Base-by-base conservation (phyloP, 2,329 filamentous ascomycete genomes). In the Periconia digitata region DNA sequence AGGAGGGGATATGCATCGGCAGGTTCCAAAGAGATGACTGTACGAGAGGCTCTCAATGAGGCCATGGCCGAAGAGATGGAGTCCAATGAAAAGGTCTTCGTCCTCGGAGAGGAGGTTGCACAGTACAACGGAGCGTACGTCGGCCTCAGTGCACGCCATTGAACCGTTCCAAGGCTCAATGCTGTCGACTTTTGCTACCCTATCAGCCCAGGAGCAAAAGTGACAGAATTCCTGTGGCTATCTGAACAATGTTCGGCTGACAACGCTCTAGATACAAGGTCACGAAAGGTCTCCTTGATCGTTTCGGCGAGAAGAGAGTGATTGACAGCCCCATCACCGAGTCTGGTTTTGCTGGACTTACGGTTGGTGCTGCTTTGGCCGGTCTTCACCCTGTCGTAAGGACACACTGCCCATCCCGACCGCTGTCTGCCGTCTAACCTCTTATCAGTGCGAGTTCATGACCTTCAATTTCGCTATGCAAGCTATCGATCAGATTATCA, bases 401-500 rank as follows among this genome's bases (percentile, higher is more conserved):
- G 52, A 43, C 40, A 42, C 23, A 27, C 22, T 16, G 27, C 8
- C 8, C 2, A 16, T 12, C 10, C 38, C 8, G 42, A 16, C 6
- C 29, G 15, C 27, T n/a, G 6, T n/a, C 8, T 3, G 8, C 18
- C 16, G 17, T 34, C 41, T 43, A 43, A 43, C 29, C n/a, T 20
- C 5, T 16, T 12, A 15, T 43, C 59, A 94, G 90, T 94, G 89
- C 84, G 94, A 99, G 80, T 99, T 99, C 83, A 99, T 99, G 94
- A 99, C 94, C 69, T 97, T 96, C 85, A 99, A 99, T 85, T 97
- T 97, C 73, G 92, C 94, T 75, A 99, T 99, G 94, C 94, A 99
- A 80, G 90, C 94, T 72, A 99, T 99, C 76, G 94, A 99, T 75
- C 94, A 99, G 76, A 90, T 99, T 72, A 92, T 99, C 85, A 99